Conservation (phyloP, 306 rosid species). For the Prunus padus region DNA sequence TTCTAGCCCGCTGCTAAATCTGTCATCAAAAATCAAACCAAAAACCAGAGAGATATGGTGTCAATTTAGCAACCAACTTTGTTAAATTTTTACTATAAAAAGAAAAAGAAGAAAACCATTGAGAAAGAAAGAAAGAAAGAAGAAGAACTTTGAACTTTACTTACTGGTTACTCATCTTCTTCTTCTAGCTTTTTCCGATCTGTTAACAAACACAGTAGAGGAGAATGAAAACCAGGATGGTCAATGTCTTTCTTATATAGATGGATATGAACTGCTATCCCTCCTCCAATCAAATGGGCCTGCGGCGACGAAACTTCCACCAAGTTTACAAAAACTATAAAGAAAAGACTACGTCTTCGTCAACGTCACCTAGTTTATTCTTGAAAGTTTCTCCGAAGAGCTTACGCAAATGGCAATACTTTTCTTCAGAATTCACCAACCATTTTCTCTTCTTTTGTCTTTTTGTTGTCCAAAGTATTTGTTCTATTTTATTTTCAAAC, state of each 20-base stretch:
- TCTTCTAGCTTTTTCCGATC: neutral
- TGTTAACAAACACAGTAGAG: neutral
- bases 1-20: conserved; percentile 56
- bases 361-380: neutral
- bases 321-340: neutral
- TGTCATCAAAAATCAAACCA: conserved; percentile 20
- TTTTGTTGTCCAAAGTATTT: neutral
- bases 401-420: neutral
- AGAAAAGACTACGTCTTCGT: neutral
- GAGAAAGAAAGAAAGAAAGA: neutral
- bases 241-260: neutral
- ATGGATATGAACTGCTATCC: neutral
- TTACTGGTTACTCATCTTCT: neutral
- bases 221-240: neutral
- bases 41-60: neutral
- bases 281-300: neutral
- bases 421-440: no score
- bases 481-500: no score
- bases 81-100: no score
- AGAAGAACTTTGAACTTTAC: neutral
- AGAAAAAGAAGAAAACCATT: no score
- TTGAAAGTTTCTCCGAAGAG: neutral
- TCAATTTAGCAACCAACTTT: no score
- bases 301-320: neutral
- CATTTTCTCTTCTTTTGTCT: neutral